Evolutionary conservation across 2,329 filamentous ascomycete species (phyloP).

Genomic region (Mycosphaerella sp.): DNA sequence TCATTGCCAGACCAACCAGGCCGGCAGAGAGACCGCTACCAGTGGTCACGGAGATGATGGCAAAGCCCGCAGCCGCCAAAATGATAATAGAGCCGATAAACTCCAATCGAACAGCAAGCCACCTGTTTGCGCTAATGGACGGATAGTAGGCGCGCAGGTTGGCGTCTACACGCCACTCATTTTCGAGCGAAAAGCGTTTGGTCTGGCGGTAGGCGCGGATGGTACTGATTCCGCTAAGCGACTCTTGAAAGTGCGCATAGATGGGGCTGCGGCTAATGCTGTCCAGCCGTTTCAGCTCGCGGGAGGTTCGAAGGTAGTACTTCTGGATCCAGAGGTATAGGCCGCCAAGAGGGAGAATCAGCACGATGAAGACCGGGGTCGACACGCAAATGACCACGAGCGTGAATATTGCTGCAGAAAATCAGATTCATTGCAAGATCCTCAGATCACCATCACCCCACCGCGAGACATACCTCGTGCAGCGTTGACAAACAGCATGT

Average conservation of each 20-base stretch:
- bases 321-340: conserved; percentile 91
- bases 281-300: conserved; percentile 92
- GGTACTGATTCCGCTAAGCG: conserved; percentile 84
- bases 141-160: conserved; percentile 94
- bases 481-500: conserved; percentile 63
- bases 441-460: conserved; percentile 11
- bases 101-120: conserved; percentile 90
- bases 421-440: conserved; percentile 7
- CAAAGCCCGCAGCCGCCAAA: conserved; percentile 72
- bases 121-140: conserved; percentile 81
- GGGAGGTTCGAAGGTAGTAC: conserved; percentile 93
- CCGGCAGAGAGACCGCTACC: conserved; percentile 61
- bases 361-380: conserved; percentile 69
- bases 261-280: conserved; percentile 94
- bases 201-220: conserved; percentile 93
- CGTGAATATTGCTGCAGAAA: conserved; percentile 60
- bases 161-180: conserved; percentile 94
- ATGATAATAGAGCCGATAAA: conserved; percentile 96
- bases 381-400: conserved; percentile 75
- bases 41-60: conserved; percentile 70
- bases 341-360: conserved; percentile 73
- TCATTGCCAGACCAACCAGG: conserved; percentile 88
- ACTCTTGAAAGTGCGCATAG: conserved; percentile 97
- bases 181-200: conserved; percentile 79
- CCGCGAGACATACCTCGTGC: conserved; percentile 40